Evolutionary conservation across 192 early-diverging fungal species (phyloP).

Genomic region (Podila minutissima): DNA sequence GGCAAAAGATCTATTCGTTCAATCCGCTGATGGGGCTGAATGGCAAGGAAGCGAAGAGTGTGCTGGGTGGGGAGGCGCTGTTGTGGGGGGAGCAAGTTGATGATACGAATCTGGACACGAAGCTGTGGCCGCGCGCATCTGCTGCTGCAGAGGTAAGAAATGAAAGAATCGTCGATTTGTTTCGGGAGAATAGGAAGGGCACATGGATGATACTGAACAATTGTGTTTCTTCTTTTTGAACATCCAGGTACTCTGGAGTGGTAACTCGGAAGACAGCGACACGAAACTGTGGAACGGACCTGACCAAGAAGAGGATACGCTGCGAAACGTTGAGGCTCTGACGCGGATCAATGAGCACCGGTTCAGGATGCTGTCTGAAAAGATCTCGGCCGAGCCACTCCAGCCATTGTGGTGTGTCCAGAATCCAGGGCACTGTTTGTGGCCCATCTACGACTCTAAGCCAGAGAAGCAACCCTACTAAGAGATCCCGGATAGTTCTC

Average conservation of each 20-base stretch:
- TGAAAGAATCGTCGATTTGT: background rate
- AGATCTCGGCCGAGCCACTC: conserved; percentile 73
- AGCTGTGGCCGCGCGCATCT: conserved; percentile 78
- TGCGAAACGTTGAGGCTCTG: conserved; percentile 67
- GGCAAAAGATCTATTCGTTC: conserved; percentile 81
- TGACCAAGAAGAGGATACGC: conserved; percentile 52
- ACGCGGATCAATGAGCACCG: conserved; percentile 76
- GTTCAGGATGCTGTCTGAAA: conserved; percentile 73
- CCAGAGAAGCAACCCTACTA: conserved; percentile 9
- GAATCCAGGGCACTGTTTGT: conserved; percentile 56
- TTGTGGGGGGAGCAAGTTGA: conserved; percentile 83
- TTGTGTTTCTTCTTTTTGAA: background rate
- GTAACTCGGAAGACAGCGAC: conserved; percentile 61
- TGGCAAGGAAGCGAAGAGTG: conserved; percentile 58
- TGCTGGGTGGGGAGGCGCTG: conserved; percentile 78
- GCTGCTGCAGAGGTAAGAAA: conserved; percentile 70
- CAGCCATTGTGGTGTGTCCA: conserved; percentile 82
- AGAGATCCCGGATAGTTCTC: background rate
- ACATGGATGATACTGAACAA: too few species aligned
- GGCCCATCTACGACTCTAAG: conserved; percentile 36
- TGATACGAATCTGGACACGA: conserved; percentile 66
- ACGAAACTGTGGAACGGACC: conserved; percentile 56
- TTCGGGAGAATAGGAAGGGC: background rate
- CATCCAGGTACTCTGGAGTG: conserved; percentile 63
- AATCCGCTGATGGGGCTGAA: conserved; percentile 67